These are phyloP conservation scores for Zygoascus flipseniorum DNA, from an alignment of 805 yeast genomes.

Conservation along the genomic window DNA sequence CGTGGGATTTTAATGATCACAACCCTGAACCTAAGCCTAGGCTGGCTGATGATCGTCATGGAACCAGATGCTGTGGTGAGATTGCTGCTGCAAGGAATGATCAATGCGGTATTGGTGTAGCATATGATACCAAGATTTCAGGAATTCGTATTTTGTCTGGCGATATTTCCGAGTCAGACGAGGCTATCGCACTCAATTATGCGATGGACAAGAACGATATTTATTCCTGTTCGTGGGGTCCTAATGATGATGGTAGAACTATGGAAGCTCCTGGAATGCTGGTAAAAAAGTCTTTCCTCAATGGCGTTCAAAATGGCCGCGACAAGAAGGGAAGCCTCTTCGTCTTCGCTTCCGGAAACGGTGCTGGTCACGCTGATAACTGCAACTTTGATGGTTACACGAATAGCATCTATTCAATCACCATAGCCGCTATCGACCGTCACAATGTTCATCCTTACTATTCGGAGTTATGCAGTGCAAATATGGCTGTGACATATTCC, in stretches of 20 bases:
- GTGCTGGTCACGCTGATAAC: constrained; percentile 73
- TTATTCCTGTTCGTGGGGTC: constrained; percentile 98
- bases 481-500: constrained; percentile 85
- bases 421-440: constrained; percentile 89
- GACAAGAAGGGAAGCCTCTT: constrained; percentile 73
- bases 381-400: constrained; percentile 98
- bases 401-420: constrained; percentile 86
- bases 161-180: constrained; percentile 72
- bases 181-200: constrained; percentile 79
- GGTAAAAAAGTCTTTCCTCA: constrained; percentile 74
- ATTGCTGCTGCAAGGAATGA: constrained; percentile 79
- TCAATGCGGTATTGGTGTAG: constrained; percentile 96
- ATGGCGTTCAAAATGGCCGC: constrained; percentile 79
- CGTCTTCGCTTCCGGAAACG: constrained; percentile 96
- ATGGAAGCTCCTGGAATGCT: constrained; percentile 76
- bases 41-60: constrained; percentile 79
- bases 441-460: constrained; percentile 81
- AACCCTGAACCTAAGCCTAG: constrained; percentile 70
- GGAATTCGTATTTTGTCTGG: constrained; percentile 88
- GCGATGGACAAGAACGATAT: constrained; percentile 81
- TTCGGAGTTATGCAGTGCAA: constrained; percentile 91
- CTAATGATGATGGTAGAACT: constrained; percentile 82
- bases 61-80: constrained; percentile 97
- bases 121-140: constrained; percentile 73
- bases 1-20: constrained; percentile 88